Evolutionary conservation across 257 asterid species (phyloP), one percentile per base, ranked within the genome.

Genomic region (Perilla frutescens): DNA sequence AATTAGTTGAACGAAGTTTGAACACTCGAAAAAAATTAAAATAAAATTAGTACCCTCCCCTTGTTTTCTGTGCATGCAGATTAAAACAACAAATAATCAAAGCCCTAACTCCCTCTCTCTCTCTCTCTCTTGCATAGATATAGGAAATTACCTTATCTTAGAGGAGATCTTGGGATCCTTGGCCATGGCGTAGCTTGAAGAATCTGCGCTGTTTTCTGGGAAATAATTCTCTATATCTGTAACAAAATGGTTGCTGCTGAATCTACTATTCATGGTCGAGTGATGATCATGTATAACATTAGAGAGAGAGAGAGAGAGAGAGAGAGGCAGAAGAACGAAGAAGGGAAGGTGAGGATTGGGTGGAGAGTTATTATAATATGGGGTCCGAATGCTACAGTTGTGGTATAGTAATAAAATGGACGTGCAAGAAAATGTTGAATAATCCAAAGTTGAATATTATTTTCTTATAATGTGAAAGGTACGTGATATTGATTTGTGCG

Each of bases 381-480:
- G 80, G 77, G 84, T 74, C 54, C 63, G 63, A 84, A 66, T 78
- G 75, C 26, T 70, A 85, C 84, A 86, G 90, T 80, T 68, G 77
- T 63, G 80, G 45, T 63, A 75, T 68, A 76, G 70, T 56, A 75
- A 70, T 83, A 76, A 75, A 57, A 79, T 83, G 95, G 95, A 83
- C 92, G 92, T 90, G 92, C 87, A 70, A 88, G 87, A 81, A 85
- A 88, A 84, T 86, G 92, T 83, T 79, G 73, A 82, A 77, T 82
- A 83, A 66, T 73, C 83, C 84, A 81, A 74, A 70, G 34, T 62
- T 54, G 62, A 76, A 78, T 81, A 78, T 81, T 64, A 63, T 71
- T 82, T 59, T 79, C 71, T 45, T 78, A 44, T 32, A 65, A 77
- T 76, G 81, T 80, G 94, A 87, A 80, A 86, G 81, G 76, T 72